phyloP scores from a whole-genome alignment of 176 grass and related monocot genomes.

The Cenchrus fungigraminus region DNA sequence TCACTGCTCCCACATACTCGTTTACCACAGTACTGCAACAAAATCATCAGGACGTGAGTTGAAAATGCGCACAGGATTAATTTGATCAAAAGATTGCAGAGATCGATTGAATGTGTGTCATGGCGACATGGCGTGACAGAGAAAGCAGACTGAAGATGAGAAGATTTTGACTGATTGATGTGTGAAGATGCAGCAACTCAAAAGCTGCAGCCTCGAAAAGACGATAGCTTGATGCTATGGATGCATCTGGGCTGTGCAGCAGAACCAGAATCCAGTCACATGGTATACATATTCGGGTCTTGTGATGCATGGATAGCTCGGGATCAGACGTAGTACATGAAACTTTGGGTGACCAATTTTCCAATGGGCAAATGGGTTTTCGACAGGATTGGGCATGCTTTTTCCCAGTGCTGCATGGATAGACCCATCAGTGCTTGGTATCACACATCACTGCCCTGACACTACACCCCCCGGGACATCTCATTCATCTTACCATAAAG shows the following conservation, averaged over 20 bases:
- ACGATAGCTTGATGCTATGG: conserved; percentile 33
- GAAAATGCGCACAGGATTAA: conserved; percentile 12
- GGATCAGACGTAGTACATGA: conserved; percentile 47
- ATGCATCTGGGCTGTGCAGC: conserved; percentile 36
- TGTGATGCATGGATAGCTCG: conserved; percentile 47
- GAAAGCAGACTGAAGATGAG: conserved; percentile 26
- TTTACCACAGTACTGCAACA: conserved; percentile 81
- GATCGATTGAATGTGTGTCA: conserved; percentile 29
- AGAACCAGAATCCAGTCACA: conserved; percentile 45
- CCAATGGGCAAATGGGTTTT: conserved; percentile 42
- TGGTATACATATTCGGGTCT: conserved; percentile 49
- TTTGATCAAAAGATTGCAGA: conserved; percentile 32
- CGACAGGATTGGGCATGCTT: conserved; percentile 58
- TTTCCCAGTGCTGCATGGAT: conserved; percentile 67
- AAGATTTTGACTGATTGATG: conserved; percentile 56
- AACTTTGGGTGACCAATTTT: conserved; percentile 44
- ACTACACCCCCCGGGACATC: conserved; percentile 41
- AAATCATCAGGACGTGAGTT: conserved; percentile 34
- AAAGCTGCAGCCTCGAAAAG: conserved; percentile 51
- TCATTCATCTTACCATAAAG: conserved; percentile 79
- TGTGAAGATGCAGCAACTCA: conserved; percentile 45
- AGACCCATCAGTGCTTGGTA: conserved; percentile 57
- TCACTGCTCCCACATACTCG: conserved; percentile 79
- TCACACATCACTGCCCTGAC: conserved; percentile 58
- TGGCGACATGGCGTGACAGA: not conserved